Base-by-base conservation (phyloP, 2,329 filamentous ascomycete genomes). In the Colletotrichum viniferum region DNA sequence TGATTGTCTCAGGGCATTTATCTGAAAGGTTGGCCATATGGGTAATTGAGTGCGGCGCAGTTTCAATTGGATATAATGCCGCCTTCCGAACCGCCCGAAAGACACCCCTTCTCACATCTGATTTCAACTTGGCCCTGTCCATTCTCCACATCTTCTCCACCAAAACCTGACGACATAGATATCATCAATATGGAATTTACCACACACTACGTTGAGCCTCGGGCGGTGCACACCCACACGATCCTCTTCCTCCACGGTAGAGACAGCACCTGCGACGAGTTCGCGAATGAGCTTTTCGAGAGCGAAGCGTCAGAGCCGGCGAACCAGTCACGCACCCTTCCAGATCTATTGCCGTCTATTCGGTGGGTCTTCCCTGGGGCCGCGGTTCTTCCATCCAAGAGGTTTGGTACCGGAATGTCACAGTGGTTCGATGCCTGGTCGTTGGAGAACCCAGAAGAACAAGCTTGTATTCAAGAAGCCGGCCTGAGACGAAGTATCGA, bases 241-340 rank as follows among this genome's bases (percentile, higher is more conserved):
- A 74, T 88, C 55, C 86, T 89, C 48, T 82, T 88, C 55, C 83
- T 89, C 13, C 87, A 89, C 65, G 87, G 86, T 7, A 81, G 85
- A 48, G 85, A 85, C 75, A 87, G 85, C 76, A 80, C 77, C 4
- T 82, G 80, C n/a, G 24, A 77, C 1, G 82, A 86, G 32, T 88
- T 87, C 66, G 82, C 84, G 0, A 66, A 60, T 13, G 85, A 88
- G 66, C 78, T 88, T 60, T 85, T 88, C 77, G 81, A 85, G 24
- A 82, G 80, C 65, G 80, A 84, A 71, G 79, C 81, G 1, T 81
- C 81, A 0, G 56, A 78, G 9, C 77, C 73, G 5, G 58, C 13
- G 7, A 72, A 65, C 48, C 58, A 77, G 36, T 78, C 78, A 12
- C 76, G 78, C 32, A 81, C 78, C 13, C 77, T 81, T 0, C 76